Base-by-base conservation (phyloP, 305 asterid species). In the Solanum hybrid region DNA sequence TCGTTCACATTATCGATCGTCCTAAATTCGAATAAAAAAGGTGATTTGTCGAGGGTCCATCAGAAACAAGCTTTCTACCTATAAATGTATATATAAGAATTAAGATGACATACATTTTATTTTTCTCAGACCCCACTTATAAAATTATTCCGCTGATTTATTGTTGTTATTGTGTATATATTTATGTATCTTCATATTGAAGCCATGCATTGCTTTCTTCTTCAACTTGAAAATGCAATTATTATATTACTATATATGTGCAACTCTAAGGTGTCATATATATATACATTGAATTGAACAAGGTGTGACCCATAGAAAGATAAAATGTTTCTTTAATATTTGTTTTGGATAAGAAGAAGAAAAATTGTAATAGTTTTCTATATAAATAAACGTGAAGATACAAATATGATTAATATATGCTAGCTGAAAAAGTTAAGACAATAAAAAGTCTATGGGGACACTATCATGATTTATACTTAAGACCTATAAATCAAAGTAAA, bases 41-140 rank as follows among this genome's bases (percentile, higher is more conserved):
- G 7, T 0, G 0, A 12, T 0, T n/a, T 72, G 0, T 6, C 5
- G 22, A 27, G 10, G 3, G 3, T 72, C 20, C 7, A 13, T 13
- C 10, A 4, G 22, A 3, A 72, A 72, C 8, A 0, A 13, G 0
- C 2, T 3, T 26, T 72, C 22, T 27, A 27, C 3, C 10, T 5
- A 26, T 12, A 27, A 72, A 11, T 0, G 0, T 56, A 56, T 20
- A 20, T 24, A 0, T 6, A 27, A 0, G 5, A 14, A 26, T 27
- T 20, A 72, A 6, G 3, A 26, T 0, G 0, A 1, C 2, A 12
- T 24, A 27, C 2, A 26, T 72, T 0, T 72, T 26, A 72, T 72
- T 12, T 2, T 72, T 6, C 1, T 4, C 3, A 0, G 10, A 72
- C 3, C 4, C 4, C 10, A 27, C 20, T 27, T 11, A 5, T 72